Conservation (phyloP, 169 alveolate species). For the Perkinsus chesapeaki region DNA sequence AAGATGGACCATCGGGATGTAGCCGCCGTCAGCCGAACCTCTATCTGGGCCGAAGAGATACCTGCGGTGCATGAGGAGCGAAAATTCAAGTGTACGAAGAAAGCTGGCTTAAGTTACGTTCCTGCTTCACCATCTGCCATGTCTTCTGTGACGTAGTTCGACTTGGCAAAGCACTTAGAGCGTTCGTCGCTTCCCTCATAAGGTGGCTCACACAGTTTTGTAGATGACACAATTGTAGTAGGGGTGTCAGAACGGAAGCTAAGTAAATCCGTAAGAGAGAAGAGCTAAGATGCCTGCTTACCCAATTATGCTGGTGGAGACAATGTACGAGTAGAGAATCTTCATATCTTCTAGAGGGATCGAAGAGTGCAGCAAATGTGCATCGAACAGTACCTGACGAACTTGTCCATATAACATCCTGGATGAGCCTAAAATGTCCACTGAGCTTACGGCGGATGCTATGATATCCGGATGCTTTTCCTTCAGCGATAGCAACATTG, state of each 20-base stretch:
- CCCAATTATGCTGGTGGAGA: neutral
- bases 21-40: neutral
- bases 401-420: neutral
- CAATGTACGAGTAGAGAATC: neutral
- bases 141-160: neutral
- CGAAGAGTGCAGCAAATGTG: neutral
- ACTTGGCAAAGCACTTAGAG: neutral
- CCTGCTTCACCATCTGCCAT: neutral
- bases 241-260: neutral
- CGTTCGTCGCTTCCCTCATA: neutral
- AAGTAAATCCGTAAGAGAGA: neutral
- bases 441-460: neutral
- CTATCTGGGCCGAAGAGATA: neutral
- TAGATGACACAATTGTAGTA: neutral
- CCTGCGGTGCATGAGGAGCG: neutral
- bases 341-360: neutral
- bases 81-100: neutral
- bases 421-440: neutral
- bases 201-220: neutral
- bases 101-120: neutral
- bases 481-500: neutral
- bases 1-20: neutral
- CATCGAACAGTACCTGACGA: neutral
- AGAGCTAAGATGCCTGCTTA: neutral
- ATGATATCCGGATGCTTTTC: neutral